These are phyloP conservation scores for Rhodocollybia butyracea DNA, from an alignment of 768 basidiomycete species.

Conservation along the genomic window DNA sequence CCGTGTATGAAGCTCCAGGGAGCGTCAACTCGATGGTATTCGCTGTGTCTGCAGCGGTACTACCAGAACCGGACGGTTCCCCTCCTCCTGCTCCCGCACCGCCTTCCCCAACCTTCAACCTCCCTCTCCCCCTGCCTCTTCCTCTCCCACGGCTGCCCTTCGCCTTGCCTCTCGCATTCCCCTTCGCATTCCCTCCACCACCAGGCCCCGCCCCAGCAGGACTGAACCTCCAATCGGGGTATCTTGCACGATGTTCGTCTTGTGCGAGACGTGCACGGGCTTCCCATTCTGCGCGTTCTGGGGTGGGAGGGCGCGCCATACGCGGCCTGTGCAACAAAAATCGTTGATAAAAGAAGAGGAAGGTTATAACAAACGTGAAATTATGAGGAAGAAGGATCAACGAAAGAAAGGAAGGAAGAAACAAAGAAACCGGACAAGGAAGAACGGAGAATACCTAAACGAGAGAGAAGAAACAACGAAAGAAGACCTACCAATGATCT, in stretches of 20 bases:
- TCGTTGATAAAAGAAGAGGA: too few relatives aligned
- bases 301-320: conserved; percentile 68
- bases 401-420: too few relatives aligned
- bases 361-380: too few relatives aligned
- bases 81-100: not conserved
- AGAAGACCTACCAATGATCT: conserved; percentile 28
- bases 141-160: not conserved
- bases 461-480: not conserved
- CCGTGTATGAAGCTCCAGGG: too few relatives aligned
- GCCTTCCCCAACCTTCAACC: not conserved
- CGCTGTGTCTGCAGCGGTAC: too few relatives aligned
- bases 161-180: not conserved
- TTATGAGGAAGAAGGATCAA: too few relatives aligned
- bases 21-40: too few relatives aligned
- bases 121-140: conserved; percentile 2
- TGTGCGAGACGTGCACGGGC: conserved; percentile 68
- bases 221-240: conserved; percentile 82
- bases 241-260: conserved; percentile 67
- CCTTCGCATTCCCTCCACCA: not conserved
- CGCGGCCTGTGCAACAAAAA: too few relatives aligned
- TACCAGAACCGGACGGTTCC: not conserved
- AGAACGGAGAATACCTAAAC: too few relatives aligned
- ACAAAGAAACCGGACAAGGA: too few relatives aligned
- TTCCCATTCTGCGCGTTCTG: conserved; percentile 74
- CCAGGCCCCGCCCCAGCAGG: conserved; percentile 35